Conservation (phyloP, 768 basidiomycete species). For the Trametes coccinea region DNA sequence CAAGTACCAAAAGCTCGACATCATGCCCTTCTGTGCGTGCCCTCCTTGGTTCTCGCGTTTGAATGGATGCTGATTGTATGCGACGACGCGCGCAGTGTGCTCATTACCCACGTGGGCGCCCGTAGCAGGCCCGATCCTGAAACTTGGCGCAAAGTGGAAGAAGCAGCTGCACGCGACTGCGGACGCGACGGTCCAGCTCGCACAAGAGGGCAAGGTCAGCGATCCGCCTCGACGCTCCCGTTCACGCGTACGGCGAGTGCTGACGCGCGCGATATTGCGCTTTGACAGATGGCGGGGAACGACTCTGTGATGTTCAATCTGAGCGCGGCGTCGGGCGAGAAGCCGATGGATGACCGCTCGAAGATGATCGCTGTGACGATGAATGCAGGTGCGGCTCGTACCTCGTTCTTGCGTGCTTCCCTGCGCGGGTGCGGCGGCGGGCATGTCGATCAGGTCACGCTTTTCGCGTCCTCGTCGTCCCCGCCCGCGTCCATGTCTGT, state of each 20-base stretch:
- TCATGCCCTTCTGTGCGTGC: constrained; percentile 10
- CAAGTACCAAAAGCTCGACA: constrained; percentile 20
- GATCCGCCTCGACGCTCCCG: background rate
- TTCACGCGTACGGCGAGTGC: background rate
- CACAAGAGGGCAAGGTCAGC: constrained; percentile 13
- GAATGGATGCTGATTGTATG: background rate
- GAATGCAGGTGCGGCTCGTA: constrained; percentile 16
- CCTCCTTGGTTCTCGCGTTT: background rate
- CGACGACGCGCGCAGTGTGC: background rate
- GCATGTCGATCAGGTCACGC: background rate
- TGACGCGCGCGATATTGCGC: background rate
- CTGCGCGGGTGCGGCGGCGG: background rate
- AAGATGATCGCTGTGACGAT: constrained; percentile 26
- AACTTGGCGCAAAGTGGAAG: constrained; percentile 19
- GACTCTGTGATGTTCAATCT: constrained; percentile 16
- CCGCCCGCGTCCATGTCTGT: background rate
- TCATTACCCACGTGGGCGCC: constrained; percentile 16
- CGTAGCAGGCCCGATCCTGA: constrained; percentile 9
- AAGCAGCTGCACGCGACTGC: constrained; percentile 20
- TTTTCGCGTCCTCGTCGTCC: background rate
- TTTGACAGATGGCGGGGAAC: constrained; percentile 6
- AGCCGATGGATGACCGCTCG: constrained; percentile 14
- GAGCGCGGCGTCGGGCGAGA: constrained; percentile 9
- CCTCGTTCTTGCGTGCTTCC: background rate
- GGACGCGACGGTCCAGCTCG: constrained; percentile 17